phyloP scores from a whole-genome alignment of 2,329 filamentous ascomycete genomes.

The Fonsecaea nubica region DNA sequence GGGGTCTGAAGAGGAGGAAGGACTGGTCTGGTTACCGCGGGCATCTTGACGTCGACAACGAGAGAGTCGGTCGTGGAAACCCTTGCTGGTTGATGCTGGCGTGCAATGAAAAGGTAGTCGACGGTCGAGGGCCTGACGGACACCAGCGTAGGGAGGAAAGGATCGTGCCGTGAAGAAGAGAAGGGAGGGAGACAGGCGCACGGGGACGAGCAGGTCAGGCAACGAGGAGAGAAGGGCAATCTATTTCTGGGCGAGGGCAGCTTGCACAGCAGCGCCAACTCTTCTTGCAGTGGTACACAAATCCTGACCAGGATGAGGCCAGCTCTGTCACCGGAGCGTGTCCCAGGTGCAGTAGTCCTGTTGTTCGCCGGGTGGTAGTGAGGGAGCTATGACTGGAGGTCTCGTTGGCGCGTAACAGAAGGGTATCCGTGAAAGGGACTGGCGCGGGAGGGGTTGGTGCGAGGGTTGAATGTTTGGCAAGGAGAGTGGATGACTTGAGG shows the following conservation, averaged over 20 bases:
- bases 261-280: constrained; percentile 27
- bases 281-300: constrained; percentile 23
- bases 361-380: constrained; percentile 18
- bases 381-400: constrained; percentile 31
- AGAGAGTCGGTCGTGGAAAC: constrained; percentile 36
- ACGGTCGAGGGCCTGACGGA: constrained; percentile 32
- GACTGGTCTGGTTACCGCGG: constrained; percentile 45
- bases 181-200: constrained; percentile 19
- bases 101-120: constrained; percentile 16
- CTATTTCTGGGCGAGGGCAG: constrained; percentile 38
- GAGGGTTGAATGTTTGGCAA: constrained; percentile 19
- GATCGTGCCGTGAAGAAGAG: constrained; percentile 34
- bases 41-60: constrained; percentile 41
- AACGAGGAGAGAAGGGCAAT: constrained; percentile 28
- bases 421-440: constrained; percentile 27
- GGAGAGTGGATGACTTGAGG: constrained; percentile 32
- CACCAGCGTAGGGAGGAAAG: constrained; percentile 32
- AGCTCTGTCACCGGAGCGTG: constrained; percentile 35
- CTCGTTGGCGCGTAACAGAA: constrained; percentile 35
- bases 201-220: constrained; percentile 19
- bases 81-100: constrained; percentile 22
- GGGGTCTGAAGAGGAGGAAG: constrained; percentile 53
- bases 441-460: constrained; percentile 21
- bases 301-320: constrained; percentile 38
- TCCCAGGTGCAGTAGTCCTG: constrained; percentile 33